These are phyloP conservation scores for Fusarium sp. DNA, from an alignment of 2,329 filamentous ascomycete species.

Conservation along the genomic window DNA sequence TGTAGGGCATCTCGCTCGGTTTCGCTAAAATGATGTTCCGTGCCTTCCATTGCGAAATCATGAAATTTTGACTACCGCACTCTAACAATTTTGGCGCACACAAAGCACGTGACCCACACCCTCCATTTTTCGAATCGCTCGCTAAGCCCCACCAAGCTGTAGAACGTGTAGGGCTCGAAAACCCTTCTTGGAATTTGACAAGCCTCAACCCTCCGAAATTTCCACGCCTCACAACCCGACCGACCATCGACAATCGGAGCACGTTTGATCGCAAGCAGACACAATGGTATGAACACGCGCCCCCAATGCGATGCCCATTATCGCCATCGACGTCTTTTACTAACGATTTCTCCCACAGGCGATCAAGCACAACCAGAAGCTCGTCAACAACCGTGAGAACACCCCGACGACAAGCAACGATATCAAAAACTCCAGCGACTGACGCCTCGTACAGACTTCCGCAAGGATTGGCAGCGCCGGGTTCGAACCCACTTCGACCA, in stretches of 20 bases:
- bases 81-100: constrained; percentile 8
- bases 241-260: constrained; percentile 61
- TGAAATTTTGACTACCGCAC: neutral
- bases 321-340: constrained; percentile 43
- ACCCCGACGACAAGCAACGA: constrained; percentile 50
- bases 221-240: constrained; percentile 57
- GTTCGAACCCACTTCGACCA: constrained; percentile 99
- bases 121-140: constrained; percentile 32
- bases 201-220: constrained; percentile 58
- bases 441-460: constrained; percentile 81
- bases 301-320: constrained; percentile 42
- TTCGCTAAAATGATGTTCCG: constrained; percentile 31
- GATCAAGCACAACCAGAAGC: constrained; percentile 99
- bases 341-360: constrained; percentile 69
- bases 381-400: constrained; percentile 92
- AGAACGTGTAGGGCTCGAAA: constrained; percentile 59
- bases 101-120: constrained; percentile 45
- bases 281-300: constrained; percentile 64
- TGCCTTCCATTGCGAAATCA: constrained; percentile 7
- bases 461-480: constrained; percentile 99
- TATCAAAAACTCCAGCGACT: constrained; percentile 55
- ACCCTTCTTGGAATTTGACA: constrained; percentile 61
- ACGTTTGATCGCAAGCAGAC: constrained; percentile 68
- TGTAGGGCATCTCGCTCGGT: neutral
- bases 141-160: constrained; percentile 53